phyloP scores from a whole-genome alignment of 1,284 basidiomycete species.

The Pyrrhoderma lamaoense region DNA sequence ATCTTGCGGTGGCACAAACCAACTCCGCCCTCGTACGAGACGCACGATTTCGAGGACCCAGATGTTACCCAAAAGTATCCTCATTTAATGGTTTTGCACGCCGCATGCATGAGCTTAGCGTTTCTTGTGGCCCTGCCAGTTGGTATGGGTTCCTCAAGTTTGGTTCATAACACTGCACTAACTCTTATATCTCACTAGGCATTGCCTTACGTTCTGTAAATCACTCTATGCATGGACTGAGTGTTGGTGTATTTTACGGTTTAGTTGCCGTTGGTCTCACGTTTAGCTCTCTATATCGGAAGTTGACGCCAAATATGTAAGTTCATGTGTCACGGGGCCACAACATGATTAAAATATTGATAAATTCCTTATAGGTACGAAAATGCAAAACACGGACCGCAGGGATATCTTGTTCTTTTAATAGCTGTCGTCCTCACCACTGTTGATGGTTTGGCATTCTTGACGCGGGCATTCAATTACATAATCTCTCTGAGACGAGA shows the following conservation, averaged over 20 bases:
- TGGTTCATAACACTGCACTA: too few species aligned
- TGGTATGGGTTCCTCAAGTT: slow-evolving; percentile 40
- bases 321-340: background rate
- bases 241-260: slow-evolving; percentile 51
- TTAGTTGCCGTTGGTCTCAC: slow-evolving; percentile 52
- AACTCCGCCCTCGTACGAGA: slow-evolving; percentile 73
- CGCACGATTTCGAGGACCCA: slow-evolving; percentile 58
- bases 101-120: slow-evolving; percentile 58
- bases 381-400: slow-evolving; percentile 52
- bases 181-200: slow-evolving; percentile 35
- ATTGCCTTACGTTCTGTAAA: slow-evolving; percentile 69
- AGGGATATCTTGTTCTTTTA: slow-evolving; percentile 57
- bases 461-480: slow-evolving; percentile 44
- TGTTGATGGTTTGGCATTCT: slow-evolving; percentile 45
- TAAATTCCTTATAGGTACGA: slow-evolving; percentile 48
- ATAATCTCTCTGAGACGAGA: slow-evolving; percentile 29
- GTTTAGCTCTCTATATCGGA: slow-evolving; percentile 58
- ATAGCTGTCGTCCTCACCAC: slow-evolving; percentile 49
- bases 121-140: slow-evolving; percentile 72
- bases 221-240: slow-evolving; percentile 51
- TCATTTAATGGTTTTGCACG: slow-evolving; percentile 60
- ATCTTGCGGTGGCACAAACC: slow-evolving; percentile 54
- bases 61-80: slow-evolving; percentile 43
- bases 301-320: slow-evolving; percentile 73
- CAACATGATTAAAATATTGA: background rate